Percentiles rank a stretch among this genome's conserved stretches.
These are phyloP conservation scores for Speleostelium caveatum DNA, from an alignment of 78 protist species.

Conservation along the genomic window DNA sequence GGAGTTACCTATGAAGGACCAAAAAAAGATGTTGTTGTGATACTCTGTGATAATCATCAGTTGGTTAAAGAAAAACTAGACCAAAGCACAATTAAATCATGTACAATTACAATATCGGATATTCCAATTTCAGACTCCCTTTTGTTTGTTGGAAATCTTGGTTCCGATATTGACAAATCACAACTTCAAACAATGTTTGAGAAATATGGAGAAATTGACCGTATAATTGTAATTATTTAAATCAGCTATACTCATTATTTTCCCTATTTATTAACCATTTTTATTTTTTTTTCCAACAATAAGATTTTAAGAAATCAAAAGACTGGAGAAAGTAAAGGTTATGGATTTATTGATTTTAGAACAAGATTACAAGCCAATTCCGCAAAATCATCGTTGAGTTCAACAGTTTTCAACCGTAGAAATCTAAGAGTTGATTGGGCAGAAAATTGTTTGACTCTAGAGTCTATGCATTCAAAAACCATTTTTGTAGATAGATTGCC, in stretches of 20 bases:
- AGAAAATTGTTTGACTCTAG: slow-evolving; percentile 38
- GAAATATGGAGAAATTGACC: slow-evolving; percentile 59
- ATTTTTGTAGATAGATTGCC: slow-evolving; percentile 61
- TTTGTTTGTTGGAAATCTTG: slow-evolving; percentile 64
- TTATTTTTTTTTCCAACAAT: neutral
- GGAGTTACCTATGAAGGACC: slow-evolving; percentile 28
- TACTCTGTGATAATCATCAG: slow-evolving; percentile 24
- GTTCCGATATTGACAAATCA: slow-evolving; percentile 23
- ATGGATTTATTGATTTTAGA: slow-evolving; percentile 72
- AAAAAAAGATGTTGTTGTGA: slow-evolving; percentile 49
- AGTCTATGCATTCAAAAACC: slow-evolving; percentile 45
- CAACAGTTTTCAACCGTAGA: slow-evolving; percentile 35
- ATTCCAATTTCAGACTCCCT: slow-evolving; percentile 25
- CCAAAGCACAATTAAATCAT: slow-evolving; percentile 27
- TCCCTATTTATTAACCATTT: neutral
- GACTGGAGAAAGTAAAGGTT: slow-evolving; percentile 61
- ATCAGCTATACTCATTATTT: neutral
- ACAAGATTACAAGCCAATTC: slow-evolving; percentile 58
- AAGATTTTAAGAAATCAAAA: slow-evolving; percentile 53
- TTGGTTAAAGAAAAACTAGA: slow-evolving; percentile 39
- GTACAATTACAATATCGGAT: slow-evolving; percentile 39
- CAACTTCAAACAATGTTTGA: slow-evolving; percentile 70
- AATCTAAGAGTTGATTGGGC: slow-evolving; percentile 75
- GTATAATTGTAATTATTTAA: slow-evolving; percentile 50
- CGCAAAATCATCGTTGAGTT: slow-evolving; percentile 62